phyloP scores from a whole-genome alignment of 1,139 yeast species.

The Pichia sorboxylosa region DNA sequence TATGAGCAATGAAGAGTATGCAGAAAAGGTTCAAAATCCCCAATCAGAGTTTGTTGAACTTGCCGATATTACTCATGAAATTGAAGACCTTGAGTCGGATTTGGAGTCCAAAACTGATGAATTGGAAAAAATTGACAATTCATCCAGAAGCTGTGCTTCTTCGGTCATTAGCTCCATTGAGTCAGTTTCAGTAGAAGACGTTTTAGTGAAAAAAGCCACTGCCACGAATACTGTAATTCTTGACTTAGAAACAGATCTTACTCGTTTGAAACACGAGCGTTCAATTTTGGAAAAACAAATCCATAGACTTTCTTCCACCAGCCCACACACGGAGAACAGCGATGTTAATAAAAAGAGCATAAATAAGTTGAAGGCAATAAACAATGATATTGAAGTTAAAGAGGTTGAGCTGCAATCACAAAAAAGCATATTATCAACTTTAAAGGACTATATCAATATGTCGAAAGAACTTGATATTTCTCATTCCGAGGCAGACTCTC shows the following conservation, averaged over 20 bases:
- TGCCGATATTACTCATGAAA: constrained; percentile 9
- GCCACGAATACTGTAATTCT: constrained; percentile 2
- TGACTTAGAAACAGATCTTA: constrained; percentile 1
- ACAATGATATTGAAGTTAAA: constrained; percentile 9
- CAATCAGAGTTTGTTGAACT: constrained; percentile 8
- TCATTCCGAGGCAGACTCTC: constrained; percentile 2
- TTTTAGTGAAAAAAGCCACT: constrained; percentile 7
- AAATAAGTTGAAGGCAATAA: constrained; percentile 5
- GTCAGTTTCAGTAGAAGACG: constrained; percentile 9
- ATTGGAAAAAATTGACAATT: constrained; percentile 7
- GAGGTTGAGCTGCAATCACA: constrained; percentile 10
- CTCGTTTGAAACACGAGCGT: constrained; percentile 3
- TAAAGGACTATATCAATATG: constrained; percentile 10
- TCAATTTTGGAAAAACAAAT: constrained; percentile 5
- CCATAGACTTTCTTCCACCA: constrained; percentile 10
- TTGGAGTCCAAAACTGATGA: constrained; percentile 8
- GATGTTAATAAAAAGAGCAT: constrained; percentile 1
- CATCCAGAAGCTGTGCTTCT: constrained; percentile 5
- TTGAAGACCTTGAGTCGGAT: constrained; percentile 8
- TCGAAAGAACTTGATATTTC: constrained; percentile 4
- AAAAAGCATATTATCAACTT: constrained; percentile 11
- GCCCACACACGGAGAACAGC: constrained; percentile 2
- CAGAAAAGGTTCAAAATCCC: constrained; percentile 1
- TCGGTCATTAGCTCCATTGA: constrained; percentile 5
- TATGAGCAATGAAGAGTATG: constrained; percentile 15